A percentile compares a stretch with the other conserved stretches of the same genome.
phyloP scores from a whole-genome alignment of 148 eudicot species.

The Beta vulgaris region DNA sequence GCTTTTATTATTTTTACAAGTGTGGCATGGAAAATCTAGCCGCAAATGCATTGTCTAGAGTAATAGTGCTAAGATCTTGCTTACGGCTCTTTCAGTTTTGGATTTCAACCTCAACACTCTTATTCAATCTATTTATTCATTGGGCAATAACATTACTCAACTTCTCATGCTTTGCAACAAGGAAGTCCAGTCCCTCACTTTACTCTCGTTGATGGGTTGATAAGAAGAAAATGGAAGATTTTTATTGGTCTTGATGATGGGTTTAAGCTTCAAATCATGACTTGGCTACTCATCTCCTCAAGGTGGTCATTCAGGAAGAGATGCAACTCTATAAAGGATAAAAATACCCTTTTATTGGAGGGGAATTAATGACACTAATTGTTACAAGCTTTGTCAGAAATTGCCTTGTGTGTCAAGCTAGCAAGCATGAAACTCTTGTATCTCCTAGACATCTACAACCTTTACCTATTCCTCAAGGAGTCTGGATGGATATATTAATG shows the following conservation, averaged over 20 bases:
- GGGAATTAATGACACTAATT: background rate
- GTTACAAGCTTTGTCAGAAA: background rate
- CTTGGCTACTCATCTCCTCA: too few relatives aligned
- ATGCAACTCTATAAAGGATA: background rate
- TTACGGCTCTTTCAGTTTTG: too few relatives aligned
- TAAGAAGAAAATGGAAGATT: background rate
- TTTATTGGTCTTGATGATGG: too few relatives aligned
- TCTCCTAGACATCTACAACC: background rate
- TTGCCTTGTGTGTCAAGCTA: background rate
- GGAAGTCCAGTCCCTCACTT: too few relatives aligned
- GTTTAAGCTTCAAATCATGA: too few relatives aligned
- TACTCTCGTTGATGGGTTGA: too few relatives aligned
- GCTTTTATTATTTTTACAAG: background rate
- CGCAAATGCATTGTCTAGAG: background rate
- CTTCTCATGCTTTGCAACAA: too few relatives aligned
- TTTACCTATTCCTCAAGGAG: background rate
- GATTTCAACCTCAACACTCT: too few relatives aligned
- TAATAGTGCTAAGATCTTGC: background rate
- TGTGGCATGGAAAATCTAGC: background rate
- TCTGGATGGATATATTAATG: background rate
- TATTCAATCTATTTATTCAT: too few relatives aligned
- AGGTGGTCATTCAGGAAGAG: background rate
- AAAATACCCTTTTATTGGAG: background rate
- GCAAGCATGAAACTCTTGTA: background rate
- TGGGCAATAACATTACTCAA: too few relatives aligned